Conservation (phyloP, 306 rosid genomes). For the Trifolium pratense region DNA sequence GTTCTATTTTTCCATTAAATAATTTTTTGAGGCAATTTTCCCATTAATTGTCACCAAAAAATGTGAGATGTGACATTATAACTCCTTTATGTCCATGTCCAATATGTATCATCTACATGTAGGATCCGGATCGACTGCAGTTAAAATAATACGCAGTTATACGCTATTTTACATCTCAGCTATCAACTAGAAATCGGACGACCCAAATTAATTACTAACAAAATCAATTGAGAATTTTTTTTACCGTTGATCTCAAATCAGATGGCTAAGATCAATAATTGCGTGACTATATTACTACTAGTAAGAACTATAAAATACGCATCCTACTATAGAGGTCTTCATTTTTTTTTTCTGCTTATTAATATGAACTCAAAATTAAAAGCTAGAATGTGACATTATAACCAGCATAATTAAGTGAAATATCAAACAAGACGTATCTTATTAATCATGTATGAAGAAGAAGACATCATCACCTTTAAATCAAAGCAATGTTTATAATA, state of each 20-base stretch:
- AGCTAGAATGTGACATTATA: conserved; percentile 41
- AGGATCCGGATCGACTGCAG: no score
- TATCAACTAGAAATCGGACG: no score
- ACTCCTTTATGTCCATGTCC: conserved; percentile 7
- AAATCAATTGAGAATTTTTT: no score
- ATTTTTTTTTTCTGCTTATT: conserved; percentile 23
- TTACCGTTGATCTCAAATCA: no score
- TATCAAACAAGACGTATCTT: conserved; percentile 17
- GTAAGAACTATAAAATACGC: conserved; percentile 30
- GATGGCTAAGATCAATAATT: no score
- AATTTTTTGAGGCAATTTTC: neutral
- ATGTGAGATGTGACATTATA: conserved; percentile 36
- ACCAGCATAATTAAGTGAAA: conserved; percentile 22
- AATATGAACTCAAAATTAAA: conserved; percentile 10
- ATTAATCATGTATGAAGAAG: conserved; percentile 15
- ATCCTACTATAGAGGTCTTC: conserved; percentile 39
- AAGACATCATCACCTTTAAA: conserved; percentile 57
- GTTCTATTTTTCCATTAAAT: conserved; percentile 16
- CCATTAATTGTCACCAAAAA: conserved; percentile 26
- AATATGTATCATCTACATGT: neutral
- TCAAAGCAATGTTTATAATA: conserved; percentile 46
- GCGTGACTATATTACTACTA: no score
- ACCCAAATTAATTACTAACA: no score
- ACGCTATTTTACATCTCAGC: no score
- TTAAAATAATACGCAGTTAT: no score